Conservation (phyloP, 148 eudicot genomes). For the Rhododendron griersonianum region DNA sequence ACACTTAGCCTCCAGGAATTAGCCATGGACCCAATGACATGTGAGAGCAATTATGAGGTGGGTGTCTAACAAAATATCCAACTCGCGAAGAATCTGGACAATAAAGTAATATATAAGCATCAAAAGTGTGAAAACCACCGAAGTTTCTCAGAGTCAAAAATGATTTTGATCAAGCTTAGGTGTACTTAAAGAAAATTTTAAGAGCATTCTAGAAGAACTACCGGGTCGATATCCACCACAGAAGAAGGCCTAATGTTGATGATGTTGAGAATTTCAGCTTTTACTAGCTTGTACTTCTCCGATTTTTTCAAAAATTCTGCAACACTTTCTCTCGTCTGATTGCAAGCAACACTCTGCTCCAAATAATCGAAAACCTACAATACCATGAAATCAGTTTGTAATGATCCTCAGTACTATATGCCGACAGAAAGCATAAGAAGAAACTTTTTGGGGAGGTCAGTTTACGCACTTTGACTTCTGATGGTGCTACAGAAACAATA, state of each 20-base stretch:
- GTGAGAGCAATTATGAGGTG: not conserved
- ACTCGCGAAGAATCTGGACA: not conserved
- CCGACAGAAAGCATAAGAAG: not conserved
- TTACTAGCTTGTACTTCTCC: slow-evolving; percentile 46
- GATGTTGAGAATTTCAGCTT: slow-evolving; percentile 65
- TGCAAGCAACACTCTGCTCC: slow-evolving; percentile 51
- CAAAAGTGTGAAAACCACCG: slow-evolving; percentile 8
- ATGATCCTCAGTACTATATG: not conserved
- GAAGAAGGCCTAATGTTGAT: slow-evolving; percentile 63
- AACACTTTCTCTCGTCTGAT: slow-evolving; percentile 59
- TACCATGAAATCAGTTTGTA: not conserved
- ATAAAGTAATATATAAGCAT: not conserved
- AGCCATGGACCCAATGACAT: not conserved
- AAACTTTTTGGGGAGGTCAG: not conserved
- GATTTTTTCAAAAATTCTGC: slow-evolving; percentile 37
- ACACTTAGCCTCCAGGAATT: not conserved
- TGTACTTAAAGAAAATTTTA: not conserved
- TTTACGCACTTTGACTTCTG: slow-evolving; percentile 55
- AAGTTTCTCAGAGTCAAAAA: not conserved
- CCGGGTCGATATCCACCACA: slow-evolving; percentile 52
- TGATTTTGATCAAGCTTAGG: not conserved
- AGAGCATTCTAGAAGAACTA: slow-evolving; percentile 16
- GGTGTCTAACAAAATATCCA: not conserved
- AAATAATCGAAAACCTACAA: slow-evolving; percentile 80
- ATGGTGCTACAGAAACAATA: slow-evolving; percentile 36